Evolutionary conservation across 2,329 filamentous ascomycete species (phyloP), one percentile per base, ranked within the genome.

Genomic region (Orbilia blumenaviensis): DNA sequence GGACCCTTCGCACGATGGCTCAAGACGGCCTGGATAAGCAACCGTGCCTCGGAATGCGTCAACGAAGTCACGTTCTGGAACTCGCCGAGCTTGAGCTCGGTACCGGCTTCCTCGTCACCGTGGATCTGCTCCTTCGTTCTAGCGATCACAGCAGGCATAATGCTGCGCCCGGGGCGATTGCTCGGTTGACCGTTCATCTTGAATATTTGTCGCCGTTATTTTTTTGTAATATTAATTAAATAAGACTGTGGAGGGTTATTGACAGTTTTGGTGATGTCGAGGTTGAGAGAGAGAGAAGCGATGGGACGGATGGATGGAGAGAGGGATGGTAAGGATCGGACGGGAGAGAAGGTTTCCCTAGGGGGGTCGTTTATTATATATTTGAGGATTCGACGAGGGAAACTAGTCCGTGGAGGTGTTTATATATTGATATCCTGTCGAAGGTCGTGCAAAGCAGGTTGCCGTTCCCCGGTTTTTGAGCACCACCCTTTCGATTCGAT

Each of bases 1-100:
- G 90, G 89, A 80, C 92, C 91, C 80, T 91, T 90, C 79, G 90
- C 88, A 78, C 93, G 89, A 84, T 94, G 92, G 77, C 91, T 87
- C 78, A 95, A 89, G 58, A 97, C 90, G 77, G 93, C 93, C 81
- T 94, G 94, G 81, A 99, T 92, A 81, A 99, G 91, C 60, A 97
- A 88, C 80, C 93, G 89, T 1, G 95, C 94, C 84, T 98, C 95
- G 34, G 93, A 96, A 63, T 97, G 88, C 50, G 94, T 97, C 77
- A 99, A 87, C 4, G 94, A 94, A 82, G 95, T 93, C 79, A 96
- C 93, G 81, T 94, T 87, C 80, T 96, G 89, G 84, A 98, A 97
- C 82, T 97, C 94, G 84, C 95, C 95, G 9, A 99, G 91, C 83
- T 91, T 92, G 78, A 98, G 89, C 66, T 89, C 89, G 6, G 88